These are phyloP conservation scores for Rhodosporidiobolus odoratus DNA, from an alignment of 768 basidiomycete species.

Conservation along the genomic window DNA sequence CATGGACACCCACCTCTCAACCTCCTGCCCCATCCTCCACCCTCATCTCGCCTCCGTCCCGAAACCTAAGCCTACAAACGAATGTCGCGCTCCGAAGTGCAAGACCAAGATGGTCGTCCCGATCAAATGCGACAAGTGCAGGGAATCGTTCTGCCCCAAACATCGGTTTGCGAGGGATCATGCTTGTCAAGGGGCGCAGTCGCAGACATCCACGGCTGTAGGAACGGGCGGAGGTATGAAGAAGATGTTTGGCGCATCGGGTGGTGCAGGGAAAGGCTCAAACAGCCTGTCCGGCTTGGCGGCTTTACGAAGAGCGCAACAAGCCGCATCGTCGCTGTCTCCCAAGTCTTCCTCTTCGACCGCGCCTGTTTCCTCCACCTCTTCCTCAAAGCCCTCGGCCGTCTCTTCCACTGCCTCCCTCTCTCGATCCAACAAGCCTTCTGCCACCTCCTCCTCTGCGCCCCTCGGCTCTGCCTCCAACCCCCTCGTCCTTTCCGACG, in stretches of 20 bases:
- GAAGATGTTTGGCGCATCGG: not conserved
- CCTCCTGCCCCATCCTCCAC: constrained; percentile 20
- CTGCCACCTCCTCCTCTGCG: not conserved
- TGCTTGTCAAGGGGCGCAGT: constrained; percentile 2
- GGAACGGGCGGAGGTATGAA: not conserved
- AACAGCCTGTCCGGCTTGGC: constrained; percentile 18
- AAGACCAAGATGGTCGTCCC: constrained; percentile 32
- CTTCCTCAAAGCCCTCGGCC: not conserved
- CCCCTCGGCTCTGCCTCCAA: not conserved
- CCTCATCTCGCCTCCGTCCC: constrained; percentile 10
- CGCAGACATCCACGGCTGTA: not conserved
- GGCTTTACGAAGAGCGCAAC: constrained; percentile 29
- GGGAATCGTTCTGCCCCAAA: constrained; percentile 14
- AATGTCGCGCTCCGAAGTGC: constrained; percentile 25
- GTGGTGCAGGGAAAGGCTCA: not conserved
- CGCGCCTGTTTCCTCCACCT: not conserved
- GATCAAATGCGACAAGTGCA: constrained; percentile 28
- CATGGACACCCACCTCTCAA: constrained; percentile 36
- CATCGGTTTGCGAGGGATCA: constrained; percentile 36
- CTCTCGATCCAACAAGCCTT: not conserved
- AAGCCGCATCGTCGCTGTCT: too few relatives aligned
- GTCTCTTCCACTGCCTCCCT: not conserved
- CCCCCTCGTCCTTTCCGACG: constrained; percentile 15
- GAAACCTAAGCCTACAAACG: constrained; percentile 3
- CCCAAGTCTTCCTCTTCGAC: not conserved